Conservation (phyloP, 768 basidiomycete species). For the Calvatia gigantea region DNA sequence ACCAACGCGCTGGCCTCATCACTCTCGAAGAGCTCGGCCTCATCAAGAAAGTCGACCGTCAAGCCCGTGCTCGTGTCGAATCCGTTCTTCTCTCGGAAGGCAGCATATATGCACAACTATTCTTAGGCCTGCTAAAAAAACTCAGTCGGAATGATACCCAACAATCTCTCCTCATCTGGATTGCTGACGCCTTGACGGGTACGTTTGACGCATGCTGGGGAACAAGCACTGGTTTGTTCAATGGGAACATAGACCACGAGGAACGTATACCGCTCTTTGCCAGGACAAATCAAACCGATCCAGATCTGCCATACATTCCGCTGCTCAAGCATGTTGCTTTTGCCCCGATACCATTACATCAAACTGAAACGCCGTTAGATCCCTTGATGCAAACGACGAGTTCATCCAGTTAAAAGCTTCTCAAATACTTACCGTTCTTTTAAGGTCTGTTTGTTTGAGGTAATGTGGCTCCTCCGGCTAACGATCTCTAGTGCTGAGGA, state of each 20-base stretch:
- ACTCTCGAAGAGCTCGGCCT: constrained; percentile 82
- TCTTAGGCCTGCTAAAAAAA: constrained; percentile 83
- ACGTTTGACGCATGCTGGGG: constrained; percentile 18
- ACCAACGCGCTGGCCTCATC: constrained; percentile 90
- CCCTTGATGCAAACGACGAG: constrained; percentile 84
- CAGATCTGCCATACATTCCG: constrained; percentile 77
- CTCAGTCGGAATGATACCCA: constrained; percentile 83
- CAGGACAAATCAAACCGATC: constrained; percentile 55
- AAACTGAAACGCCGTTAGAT: constrained; percentile 37
- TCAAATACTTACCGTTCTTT: constrained; percentile 83
- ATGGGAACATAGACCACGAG: constrained; percentile 62
- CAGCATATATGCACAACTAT: constrained; percentile 78
- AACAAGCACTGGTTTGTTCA: not conserved
- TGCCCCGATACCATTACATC: not conserved
- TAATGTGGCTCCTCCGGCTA: constrained; percentile 3
- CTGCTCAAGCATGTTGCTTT: constrained; percentile 57
- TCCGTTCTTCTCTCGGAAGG: constrained; percentile 81
- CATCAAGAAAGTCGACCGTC: constrained; percentile 89
- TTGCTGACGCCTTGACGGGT: constrained; percentile 87
- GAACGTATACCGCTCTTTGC: constrained; percentile 81
- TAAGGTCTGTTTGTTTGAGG: constrained; percentile 47
- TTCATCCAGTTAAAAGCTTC: constrained; percentile 91
- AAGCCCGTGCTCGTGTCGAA: constrained; percentile 69
- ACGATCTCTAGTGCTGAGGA: constrained; percentile 42
- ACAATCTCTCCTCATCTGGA: constrained; percentile 81